Evolutionary conservation across 2,329 filamentous ascomycete species (phyloP), one percentile per base, ranked within the genome.

Genomic region (Drechslerella stenobrocha): DNA sequence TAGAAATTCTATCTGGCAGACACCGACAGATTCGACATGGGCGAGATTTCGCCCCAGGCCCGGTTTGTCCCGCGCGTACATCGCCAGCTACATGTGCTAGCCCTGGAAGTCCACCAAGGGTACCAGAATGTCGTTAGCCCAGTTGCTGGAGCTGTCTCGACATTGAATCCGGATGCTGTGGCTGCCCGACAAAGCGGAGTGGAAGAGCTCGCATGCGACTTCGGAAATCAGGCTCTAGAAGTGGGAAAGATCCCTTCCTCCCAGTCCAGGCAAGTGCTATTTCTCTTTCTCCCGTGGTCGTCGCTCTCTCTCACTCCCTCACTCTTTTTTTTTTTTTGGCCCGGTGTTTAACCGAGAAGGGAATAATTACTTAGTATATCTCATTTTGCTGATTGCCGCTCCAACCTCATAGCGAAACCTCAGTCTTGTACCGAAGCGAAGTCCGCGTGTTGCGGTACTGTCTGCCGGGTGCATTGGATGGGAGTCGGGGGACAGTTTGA

Each of bases 391-490:
- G 20, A 32, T 58, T 65, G 52, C 60, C 60, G 60, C 60, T 65
- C 56, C 60, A 65, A 57, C 60, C 60, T 65, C 60, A 65, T 65
- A 52, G 60, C 52, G 56, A 57, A 65, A 65, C 60, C 52, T 46
- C n/a, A n/a, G n/a, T 57, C 56, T 44, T 37, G n/a, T n/a, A n/a
- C n/a, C n/a, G n/a, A n/a, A n/a, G n/a, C 42, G 37, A 35, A 46
- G 60, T 40, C 46, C 47, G 52, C 60, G 60, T 30, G 60, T 52
- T 65, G 52, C 60, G 50, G 42, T 18, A 35, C 24, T 24, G 30
- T 26, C 30, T 37, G 40, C 34, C 40, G 37, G 35, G 26, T 50
- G 20, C n/a, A 47, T 20, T 35, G 22, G 30, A 44, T 26, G 11
- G 34, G 46, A 32, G 35, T 20, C 13, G 37, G 9, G 22, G 15